Evolutionary conservation across 768 basidiomycete genomes (phyloP), one percentile per base, ranked within the genome.

Genomic region (Auricularia sp.): DNA sequence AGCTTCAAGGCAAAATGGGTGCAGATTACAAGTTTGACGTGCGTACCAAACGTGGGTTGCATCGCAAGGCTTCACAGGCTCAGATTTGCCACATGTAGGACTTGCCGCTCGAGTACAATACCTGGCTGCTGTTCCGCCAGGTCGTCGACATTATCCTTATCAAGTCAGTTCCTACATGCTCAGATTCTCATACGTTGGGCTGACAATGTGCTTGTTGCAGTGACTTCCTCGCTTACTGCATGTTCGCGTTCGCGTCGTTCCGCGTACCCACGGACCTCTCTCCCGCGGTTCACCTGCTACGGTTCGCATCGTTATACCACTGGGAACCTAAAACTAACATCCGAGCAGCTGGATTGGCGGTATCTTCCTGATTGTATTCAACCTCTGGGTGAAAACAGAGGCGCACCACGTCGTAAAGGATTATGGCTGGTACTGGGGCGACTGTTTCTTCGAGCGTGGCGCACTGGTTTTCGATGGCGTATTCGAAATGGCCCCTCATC

Each of bases 401-500:
- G 97, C 97, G 0, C 97, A 99, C 73, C 84, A 93, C 63, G 93
- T 98, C 61, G 94, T 98, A 66, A 98, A 97, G 70, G 96, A 98
- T 71, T 98, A 96, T 68, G 95, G 94, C 16, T 98, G 93, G 94
- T 98, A 94, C 74, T 93, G 93, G 93, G 94, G 91, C 10, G 91
- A 93, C 68, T 87, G 87, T 64, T 93, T 93, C 77, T 93, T 93
- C 79, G 90, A 92, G 73, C 87, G 91, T n/a, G 91, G 91, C 53
- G 87, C 89, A 53, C 81, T 98, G 14, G 88, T 98, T 2, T 99
- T 99, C 71, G 96, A 99, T 72, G 97, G 97, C 16, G 96, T 99
- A 18, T 99, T 98, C 69, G 96, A 98, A 72, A 79, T 94, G 47
- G 89, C 91, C 3, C 90, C 91, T 1, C 91, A 93, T 71, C 90